phyloP scores from a whole-genome alignment of 2,329 filamentous ascomycete species.

The Penicillium digitatum region DNA sequence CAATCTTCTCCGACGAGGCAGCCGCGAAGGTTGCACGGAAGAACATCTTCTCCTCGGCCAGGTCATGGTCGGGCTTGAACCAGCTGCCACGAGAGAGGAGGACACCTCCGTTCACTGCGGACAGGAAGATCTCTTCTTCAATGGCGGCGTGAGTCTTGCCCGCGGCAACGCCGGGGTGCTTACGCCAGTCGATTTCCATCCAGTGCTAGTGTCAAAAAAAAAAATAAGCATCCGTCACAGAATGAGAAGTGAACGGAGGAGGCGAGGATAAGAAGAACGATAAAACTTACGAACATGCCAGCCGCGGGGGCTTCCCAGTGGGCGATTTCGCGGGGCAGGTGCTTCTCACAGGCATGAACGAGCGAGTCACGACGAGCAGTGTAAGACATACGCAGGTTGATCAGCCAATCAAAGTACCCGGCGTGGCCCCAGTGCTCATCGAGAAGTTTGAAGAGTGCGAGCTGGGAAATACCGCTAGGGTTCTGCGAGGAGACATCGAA shows the following conservation, averaged over 20 bases:
- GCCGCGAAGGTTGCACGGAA: conserved; percentile 89
- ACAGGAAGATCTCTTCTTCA: conserved; percentile 82
- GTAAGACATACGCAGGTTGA: conserved; percentile 75
- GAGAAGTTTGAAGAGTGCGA: conserved; percentile 80
- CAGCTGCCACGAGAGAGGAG: conserved; percentile 81
- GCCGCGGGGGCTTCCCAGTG: conserved; percentile 75
- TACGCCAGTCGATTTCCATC: conserved; percentile 47
- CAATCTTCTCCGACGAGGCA: conserved; percentile 67
- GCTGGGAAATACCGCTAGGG: conserved; percentile 77
- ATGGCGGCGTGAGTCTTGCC: conserved; percentile 49
- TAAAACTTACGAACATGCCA: conserved; percentile 83
- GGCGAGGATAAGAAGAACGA: neutral
- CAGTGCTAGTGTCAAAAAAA: conserved; percentile 44
- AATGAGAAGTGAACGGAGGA: neutral
- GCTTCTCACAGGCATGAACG: conserved; percentile 72
- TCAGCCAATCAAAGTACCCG: conserved; percentile 85
- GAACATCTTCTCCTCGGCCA: conserved; percentile 62
- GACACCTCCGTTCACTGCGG: conserved; percentile 70
- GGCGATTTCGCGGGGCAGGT: conserved; percentile 69
- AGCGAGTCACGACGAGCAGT: conserved; percentile 73
- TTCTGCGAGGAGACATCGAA: conserved; percentile 81
- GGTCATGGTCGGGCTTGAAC: conserved; percentile 74
- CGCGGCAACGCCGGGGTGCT: conserved; percentile 41
- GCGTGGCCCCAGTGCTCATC: conserved; percentile 93
- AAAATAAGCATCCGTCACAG: neutral